Evolutionary conservation across 1,284 basidiomycete species (phyloP).

Genomic region (Phlebopus sp.): DNA sequence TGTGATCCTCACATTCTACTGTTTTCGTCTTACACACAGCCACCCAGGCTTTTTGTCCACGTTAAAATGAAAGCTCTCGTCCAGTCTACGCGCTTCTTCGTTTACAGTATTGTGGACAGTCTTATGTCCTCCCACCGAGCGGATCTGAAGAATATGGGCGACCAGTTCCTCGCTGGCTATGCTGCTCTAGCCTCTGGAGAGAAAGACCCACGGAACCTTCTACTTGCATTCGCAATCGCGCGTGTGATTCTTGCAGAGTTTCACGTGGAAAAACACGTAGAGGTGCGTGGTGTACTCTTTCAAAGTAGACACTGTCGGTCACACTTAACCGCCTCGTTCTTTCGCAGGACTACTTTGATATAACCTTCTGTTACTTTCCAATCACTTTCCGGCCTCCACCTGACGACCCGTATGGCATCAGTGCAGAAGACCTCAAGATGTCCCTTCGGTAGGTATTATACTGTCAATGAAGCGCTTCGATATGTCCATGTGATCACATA

Average conservation of each 20-base stretch:
- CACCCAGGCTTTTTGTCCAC: slow-evolving; percentile 67
- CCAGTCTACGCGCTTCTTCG: slow-evolving; percentile 79
- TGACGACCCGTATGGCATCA: slow-evolving; percentile 93
- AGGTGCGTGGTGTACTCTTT: slow-evolving; percentile 49
- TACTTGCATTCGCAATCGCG: slow-evolving; percentile 87
- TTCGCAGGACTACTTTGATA: slow-evolving; percentile 87
- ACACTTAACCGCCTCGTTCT: neutral
- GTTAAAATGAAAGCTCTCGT: slow-evolving; percentile 81
- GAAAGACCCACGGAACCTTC: slow-evolving; percentile 95
- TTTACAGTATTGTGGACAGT: slow-evolving; percentile 82
- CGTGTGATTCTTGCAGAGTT: slow-evolving; percentile 88
- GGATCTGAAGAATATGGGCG: slow-evolving; percentile 73
- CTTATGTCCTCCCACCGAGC: slow-evolving; percentile 69
- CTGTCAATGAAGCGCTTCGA: neutral
- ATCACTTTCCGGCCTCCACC: slow-evolving; percentile 96
- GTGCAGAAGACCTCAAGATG: slow-evolving; percentile 80
- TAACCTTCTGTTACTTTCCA: slow-evolving; percentile 98
- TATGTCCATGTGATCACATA: slow-evolving; percentile 13
- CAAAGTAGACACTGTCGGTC: neutral
- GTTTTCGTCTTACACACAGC: neutral
- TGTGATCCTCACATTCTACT: slow-evolving; percentile 24
- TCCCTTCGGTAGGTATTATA: slow-evolving; percentile 59
- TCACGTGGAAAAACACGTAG: slow-evolving; percentile 68
- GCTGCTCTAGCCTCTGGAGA: slow-evolving; percentile 85
- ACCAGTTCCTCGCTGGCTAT: slow-evolving; percentile 77